These are phyloP conservation scores for Lactifluus volemus DNA, from an alignment of 768 basidiomycete species.

Conservation along the genomic window DNA sequence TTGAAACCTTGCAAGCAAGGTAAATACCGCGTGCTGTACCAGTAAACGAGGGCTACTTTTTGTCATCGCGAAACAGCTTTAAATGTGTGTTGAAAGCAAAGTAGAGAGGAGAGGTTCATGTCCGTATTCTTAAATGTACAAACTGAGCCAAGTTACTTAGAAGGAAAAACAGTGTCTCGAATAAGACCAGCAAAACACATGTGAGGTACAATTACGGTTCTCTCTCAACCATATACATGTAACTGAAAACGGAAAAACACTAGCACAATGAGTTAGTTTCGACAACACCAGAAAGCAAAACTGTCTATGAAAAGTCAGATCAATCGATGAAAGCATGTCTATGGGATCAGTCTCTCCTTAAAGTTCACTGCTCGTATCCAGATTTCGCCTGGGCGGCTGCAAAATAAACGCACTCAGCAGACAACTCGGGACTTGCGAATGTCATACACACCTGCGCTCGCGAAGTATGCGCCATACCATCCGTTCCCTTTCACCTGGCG, in stretches of 20 bases:
- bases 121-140: too few species aligned
- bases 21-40: slow-evolving; percentile 20
- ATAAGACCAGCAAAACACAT: neutral
- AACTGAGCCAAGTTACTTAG: too few species aligned
- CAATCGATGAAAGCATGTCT: neutral
- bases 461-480: slow-evolving; percentile 64
- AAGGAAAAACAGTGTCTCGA: too few species aligned
- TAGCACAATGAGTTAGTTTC: neutral
- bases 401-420: slow-evolving; percentile 2
- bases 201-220: neutral
- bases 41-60: slow-evolving; percentile 20
- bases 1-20: too few species aligned
- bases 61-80: neutral
- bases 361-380: slow-evolving; percentile 60
- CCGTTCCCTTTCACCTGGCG: slow-evolving; percentile 37
- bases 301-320: slow-evolving; percentile 21
- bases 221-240: neutral
- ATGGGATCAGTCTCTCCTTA: slow-evolving; percentile 49
- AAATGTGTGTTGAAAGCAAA: too few species aligned
- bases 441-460: slow-evolving; percentile 56
- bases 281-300: neutral
- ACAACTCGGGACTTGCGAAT: neutral
- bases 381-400: slow-evolving; percentile 64
- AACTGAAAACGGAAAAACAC: neutral
- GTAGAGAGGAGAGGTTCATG: too few species aligned